Evolutionary conservation across 2,329 filamentous ascomycete species (phyloP), one percentile per base, ranked within the genome.

Genomic region (Arthrinium puccinioides): DNA sequence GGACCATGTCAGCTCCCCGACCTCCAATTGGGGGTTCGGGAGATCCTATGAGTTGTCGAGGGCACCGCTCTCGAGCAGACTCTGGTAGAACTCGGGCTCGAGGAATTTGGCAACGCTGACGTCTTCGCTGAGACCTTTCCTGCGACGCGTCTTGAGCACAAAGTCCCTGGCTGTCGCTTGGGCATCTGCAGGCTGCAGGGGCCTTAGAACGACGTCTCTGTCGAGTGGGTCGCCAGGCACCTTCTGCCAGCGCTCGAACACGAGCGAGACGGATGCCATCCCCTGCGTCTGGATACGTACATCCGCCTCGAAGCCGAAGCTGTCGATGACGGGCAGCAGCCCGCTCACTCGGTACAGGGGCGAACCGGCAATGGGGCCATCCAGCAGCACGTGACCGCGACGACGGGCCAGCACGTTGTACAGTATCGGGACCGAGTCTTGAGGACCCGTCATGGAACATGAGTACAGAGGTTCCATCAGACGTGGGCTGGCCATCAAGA

Each of bases 301-400:
- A 66, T 98, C 92, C 11, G 92, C 97, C 69, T 98, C 92, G 62
- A 98, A 97, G 15, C 92, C 92, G 55, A 98, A 98, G 21, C 82
- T 88, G 67, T 98, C 92, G 56, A 98, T 95, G 42, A 97, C 92
- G 9, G 92, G 92, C 39, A 98, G 80, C 34, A 97, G 71, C 4
- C 92, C 92, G 52, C 82, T 85, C 37, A 96, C 89, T 16, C 85
- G 83, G 63, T 96, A 97, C 9, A 98, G 74, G 5, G 90, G 92
- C 9, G 92, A 97, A 18, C 92, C 92, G 0, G 90, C 88, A 43
- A 98, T 87, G 11, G 89, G 89, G 0, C 87, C 87, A 57, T 98
- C 92, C n/a, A 85, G 82, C 19, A 98, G 70, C 20, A 98, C 90
- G 61, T 98, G 92, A 1, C 92, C 92, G 49, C 92, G 74, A 42